Base-by-base conservation (phyloP, 768 basidiomycete genomes). In the Rhodocollybia butyracea region DNA sequence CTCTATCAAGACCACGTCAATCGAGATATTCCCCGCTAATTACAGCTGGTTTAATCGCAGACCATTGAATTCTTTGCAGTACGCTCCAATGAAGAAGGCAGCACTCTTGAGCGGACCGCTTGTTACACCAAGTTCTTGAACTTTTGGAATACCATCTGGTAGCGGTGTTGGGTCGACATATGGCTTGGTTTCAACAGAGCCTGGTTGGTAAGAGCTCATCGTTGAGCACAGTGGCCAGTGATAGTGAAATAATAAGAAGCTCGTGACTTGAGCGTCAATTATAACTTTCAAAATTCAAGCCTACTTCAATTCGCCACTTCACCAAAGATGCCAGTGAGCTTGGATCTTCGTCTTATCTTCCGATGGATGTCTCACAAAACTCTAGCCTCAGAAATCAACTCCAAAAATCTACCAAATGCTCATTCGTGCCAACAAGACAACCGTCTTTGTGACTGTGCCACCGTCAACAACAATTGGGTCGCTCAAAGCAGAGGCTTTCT, bases 51-150 rank as follows among this genome's bases (percentile, higher is more conserved):
- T 26, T 34, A 36, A 26, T 21, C n/a, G 73, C 89, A 51, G 58
- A 98, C 96, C 96, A 74, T 96, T 98, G 75, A 85, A 96, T 55
- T 94, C 91, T 73, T 93, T 93, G 83, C 96, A 99, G 69, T 92
- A 83, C 34, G 90, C 88, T 27, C 94, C 97, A 68, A 99, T 85
- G 76, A 98, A 98, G 83, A 98, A 98, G 7, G 93, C 89, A 1
- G 96, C 94, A 62, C 89, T 91, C 77, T 98, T 98, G 65, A 98
- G 76, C 2, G 96, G 97, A 57, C 87, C 97, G 61, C 92, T 95
- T 1, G 93, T 93, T 41, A 76, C 80, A 39, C 95, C 96, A 42
- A 99, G 72, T 72, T 99, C 97, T 57, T 83, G 78, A 34, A 98
- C 91, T 65, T 84, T 85, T 31, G 95, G 94, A 22, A 76, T 63